Evolutionary conservation across 2,329 filamentous ascomycete genomes (phyloP), one percentile per base, ranked within the genome.

Genomic region (Monilinia laxa): DNA sequence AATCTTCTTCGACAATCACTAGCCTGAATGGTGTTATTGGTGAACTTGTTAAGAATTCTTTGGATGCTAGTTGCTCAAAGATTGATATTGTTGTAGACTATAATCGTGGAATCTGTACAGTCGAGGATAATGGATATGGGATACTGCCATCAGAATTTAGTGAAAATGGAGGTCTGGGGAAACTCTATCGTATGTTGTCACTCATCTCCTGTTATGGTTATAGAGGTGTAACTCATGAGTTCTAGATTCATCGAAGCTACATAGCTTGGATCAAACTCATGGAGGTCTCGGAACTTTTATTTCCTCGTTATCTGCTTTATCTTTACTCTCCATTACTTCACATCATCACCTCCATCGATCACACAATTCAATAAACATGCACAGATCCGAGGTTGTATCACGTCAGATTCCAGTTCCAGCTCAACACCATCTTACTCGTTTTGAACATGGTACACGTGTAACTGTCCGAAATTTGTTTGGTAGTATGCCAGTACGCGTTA

Each of bases 401-500:
- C 85, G 92, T 38, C 82, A 90, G 65, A 78, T 82, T 1, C 89
- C 90, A 7, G 85, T 87, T 6, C 80, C 83, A 14, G 77, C 81
- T 10, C 84, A 87, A 59, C 84, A 90, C 56, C 80, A 83, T 58
- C 73, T 91, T 9, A 72, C 81, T 11, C 79, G 78, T 47, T 84
- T 83, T 66, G 76, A 80, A 25, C 87, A 91, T 79, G 94, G 94
- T 5, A 97, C 93, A 0, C 85, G 86, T 38, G 87, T 94, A 2
- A 84, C 83, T 0, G 89, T 96, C 7, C 86, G 88, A 66, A 89
- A 97, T 76, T 80, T 97, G 0, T 98, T 97, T 78, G 93, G 93
- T 0, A 90, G 88, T 67, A 91, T 97, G 86, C 93, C 94, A 0
- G 94, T 97, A 16, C 87, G 94, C 18, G 89, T 96, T 35, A 96